Percentiles rank a stretch among this genome's conserved stretches.
These are phyloP conservation scores for Penicillium sclerotiorum DNA, from an alignment of 2,329 filamentous ascomycete species.

Conservation along the genomic window DNA sequence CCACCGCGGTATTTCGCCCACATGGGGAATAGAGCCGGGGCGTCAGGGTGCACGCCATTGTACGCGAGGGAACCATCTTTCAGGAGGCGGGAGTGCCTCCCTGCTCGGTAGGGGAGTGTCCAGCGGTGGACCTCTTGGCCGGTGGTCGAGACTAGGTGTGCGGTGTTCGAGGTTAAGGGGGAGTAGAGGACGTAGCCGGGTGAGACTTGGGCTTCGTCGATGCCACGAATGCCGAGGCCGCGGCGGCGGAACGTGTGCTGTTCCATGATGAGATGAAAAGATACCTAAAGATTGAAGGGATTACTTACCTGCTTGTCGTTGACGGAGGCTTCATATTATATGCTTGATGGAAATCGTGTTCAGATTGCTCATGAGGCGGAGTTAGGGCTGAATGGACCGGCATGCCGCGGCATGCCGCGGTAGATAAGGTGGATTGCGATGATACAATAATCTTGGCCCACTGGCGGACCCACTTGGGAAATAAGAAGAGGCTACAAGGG, in stretches of 20 bases:
- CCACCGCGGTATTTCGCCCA: slow-evolving; percentile 52
- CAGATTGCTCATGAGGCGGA: no score
- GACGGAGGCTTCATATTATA: no score
- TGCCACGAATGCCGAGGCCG: slow-evolving; percentile 45
- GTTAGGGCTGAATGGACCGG: no score
- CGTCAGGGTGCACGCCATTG: slow-evolving; percentile 44
- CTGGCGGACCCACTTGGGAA: no score
- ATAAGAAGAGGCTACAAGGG: no score
- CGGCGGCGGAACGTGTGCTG: slow-evolving; percentile 48
- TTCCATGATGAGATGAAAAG: no score
- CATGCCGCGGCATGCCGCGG: no score
- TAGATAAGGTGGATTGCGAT: no score
- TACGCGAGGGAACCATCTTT: slow-evolving; percentile 49
- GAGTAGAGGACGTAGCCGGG: slow-evolving; percentile 48
- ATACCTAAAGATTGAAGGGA: no score
- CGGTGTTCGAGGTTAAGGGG: slow-evolving; percentile 45
- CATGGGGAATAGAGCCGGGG: slow-evolving; percentile 45
- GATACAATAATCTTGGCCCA: no score
- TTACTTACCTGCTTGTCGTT: no score
- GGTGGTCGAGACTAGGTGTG: slow-evolving; percentile 44
- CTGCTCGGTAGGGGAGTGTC: slow-evolving; percentile 46
- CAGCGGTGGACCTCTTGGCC: slow-evolving; percentile 49
- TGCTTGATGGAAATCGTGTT: no score
- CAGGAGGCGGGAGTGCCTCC: slow-evolving; percentile 49
- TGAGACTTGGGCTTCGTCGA: slow-evolving; percentile 40